Evolutionary conservation across 805 yeast genomes (phyloP).

Genomic region (Candida jianshihensis): DNA sequence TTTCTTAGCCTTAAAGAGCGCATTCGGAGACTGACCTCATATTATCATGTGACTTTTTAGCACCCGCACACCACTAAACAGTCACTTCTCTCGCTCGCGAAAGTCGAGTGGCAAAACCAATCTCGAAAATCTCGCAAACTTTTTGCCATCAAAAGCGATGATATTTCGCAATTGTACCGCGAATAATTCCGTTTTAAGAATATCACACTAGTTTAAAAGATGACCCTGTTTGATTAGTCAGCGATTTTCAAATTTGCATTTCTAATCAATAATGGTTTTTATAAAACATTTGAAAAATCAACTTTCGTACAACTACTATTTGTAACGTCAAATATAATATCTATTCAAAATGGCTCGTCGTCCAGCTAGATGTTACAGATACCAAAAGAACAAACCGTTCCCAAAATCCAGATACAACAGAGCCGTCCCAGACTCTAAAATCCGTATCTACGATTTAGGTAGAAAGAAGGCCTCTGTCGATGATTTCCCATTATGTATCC

Average conservation of each 20-base stretch:
- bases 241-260: too few relatives aligned
- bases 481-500: slow-evolving; percentile 97
- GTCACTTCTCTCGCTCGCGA: too few relatives aligned
- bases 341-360: slow-evolving; percentile 94
- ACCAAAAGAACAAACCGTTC: slow-evolving; percentile 99
- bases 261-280: neutral
- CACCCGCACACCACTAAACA: neutral
- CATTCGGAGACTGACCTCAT: too few relatives aligned
- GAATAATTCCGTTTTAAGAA: neutral
- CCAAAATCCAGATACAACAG: slow-evolving; percentile 99
- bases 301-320: too few relatives aligned
- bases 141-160: too few relatives aligned
- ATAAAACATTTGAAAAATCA: neutral
- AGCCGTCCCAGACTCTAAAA: slow-evolving; percentile 99
- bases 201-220: too few relatives aligned
- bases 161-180: too few relatives aligned
- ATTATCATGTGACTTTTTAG: neutral
- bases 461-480: slow-evolving; percentile 99
- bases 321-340: too few relatives aligned
- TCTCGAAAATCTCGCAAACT: too few relatives aligned
- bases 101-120: too few relatives aligned
- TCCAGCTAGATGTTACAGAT: slow-evolving; percentile 99
- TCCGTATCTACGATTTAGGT: slow-evolving; percentile 98
- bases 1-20: too few relatives aligned
- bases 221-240: too few relatives aligned